These are phyloP conservation scores for Chlorella variabilis DNA, from an alignment of 163 green algal genomes.

Conservation along the genomic window DNA sequence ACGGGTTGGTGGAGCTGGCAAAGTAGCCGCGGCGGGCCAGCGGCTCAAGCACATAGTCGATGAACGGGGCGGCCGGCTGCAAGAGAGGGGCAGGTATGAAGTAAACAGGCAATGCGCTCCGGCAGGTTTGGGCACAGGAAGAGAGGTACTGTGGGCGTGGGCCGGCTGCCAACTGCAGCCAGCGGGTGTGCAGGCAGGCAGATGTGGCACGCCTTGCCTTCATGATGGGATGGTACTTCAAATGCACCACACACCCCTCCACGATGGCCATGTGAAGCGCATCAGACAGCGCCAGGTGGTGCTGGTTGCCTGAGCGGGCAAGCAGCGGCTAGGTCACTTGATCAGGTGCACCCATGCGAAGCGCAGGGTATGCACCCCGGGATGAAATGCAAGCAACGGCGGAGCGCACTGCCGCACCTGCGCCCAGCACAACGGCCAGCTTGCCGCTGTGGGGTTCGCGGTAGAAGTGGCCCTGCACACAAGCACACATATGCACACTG, in stretches of 20 bases:
- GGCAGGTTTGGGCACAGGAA: too few relatives aligned
- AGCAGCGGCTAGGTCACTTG: too few relatives aligned
- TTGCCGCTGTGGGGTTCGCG: slow-evolving; percentile 14
- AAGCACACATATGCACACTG: background rate
- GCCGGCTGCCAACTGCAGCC: too few relatives aligned
- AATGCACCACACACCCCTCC: slow-evolving; percentile 21
- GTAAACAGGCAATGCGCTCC: background rate
- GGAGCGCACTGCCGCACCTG: too few relatives aligned
- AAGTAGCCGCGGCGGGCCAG: slow-evolving; percentile 30
- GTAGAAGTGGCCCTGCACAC: slow-evolving; percentile 19
- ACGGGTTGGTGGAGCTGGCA: slow-evolving; percentile 6
- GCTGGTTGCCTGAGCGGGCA: slow-evolving; percentile 25
- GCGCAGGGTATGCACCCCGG: background rate
- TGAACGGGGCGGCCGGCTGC: slow-evolving; percentile 28
- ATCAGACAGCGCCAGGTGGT: slow-evolving; percentile 26
- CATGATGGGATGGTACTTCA: slow-evolving; percentile 42
- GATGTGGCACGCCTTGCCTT: background rate
- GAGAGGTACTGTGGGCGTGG: too few relatives aligned
- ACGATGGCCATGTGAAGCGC: slow-evolving; percentile 31
- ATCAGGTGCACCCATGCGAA: too few relatives aligned
- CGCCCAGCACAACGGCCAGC: slow-evolving; percentile 10
- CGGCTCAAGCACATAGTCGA: slow-evolving; percentile 48
- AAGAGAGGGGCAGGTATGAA: background rate
- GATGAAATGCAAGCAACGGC: too few relatives aligned
- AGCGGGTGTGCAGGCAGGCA: too few relatives aligned